These are phyloP conservation scores for Sordariomycetes sp. DNA, from an alignment of 2,329 filamentous ascomycete genomes.

Conservation along the genomic window DNA sequence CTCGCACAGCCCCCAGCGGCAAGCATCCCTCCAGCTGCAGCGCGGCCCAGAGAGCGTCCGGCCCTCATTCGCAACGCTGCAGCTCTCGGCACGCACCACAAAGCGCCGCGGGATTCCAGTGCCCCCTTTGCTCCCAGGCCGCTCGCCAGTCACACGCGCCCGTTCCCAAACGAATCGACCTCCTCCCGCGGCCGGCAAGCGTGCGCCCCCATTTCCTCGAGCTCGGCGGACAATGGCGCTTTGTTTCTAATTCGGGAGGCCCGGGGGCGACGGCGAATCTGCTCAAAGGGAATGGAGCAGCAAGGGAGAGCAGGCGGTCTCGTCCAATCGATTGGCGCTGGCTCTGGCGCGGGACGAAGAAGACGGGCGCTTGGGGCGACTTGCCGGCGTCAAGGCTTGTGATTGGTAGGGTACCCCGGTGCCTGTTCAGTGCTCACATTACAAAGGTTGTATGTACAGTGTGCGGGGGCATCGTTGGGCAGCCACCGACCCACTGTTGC, in stretches of 20 bases:
- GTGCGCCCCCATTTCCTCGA: neutral
- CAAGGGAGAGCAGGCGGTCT: neutral
- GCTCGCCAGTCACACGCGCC: no score
- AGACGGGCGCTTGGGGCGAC: neutral
- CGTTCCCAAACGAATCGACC: no score
- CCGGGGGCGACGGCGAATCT: neutral
- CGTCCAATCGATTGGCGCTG: slow-evolving; percentile 5
- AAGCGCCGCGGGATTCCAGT: no score
- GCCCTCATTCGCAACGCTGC: neutral
- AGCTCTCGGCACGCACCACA: neutral
- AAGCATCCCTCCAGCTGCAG: neutral
- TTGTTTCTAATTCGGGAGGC: neutral
- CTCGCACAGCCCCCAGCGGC: neutral
- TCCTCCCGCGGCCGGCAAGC: no score
- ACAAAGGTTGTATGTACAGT: neutral
- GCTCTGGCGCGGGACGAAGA: neutral
- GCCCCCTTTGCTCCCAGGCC: no score
- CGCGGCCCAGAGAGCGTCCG: neutral
- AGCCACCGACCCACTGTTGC: no score
- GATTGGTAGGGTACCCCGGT: neutral
- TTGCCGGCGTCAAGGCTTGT: neutral
- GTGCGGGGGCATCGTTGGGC: no score
- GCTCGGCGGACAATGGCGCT: neutral
- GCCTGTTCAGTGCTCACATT: neutral
- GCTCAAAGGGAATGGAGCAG: neutral